Evolutionary conservation across 306 rosid species (phyloP).

Genomic region (Acmispon strigosus): DNA sequence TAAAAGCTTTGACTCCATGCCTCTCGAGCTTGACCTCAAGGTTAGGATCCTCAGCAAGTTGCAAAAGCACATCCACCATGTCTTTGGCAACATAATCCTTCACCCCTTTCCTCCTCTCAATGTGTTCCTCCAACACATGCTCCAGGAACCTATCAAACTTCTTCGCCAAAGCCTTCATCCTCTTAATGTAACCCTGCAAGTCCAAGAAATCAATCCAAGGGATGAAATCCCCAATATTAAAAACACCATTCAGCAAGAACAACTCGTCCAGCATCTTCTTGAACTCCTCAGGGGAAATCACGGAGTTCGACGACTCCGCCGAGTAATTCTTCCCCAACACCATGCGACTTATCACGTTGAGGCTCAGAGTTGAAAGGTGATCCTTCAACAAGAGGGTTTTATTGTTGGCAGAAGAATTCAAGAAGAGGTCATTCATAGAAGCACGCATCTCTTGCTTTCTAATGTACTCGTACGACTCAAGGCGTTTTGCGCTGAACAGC

Average conservation of each 20-base stretch:
- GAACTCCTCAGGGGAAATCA: conserved; percentile 57
- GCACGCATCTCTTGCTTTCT: conserved; percentile 39
- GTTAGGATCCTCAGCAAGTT: conserved; percentile 44
- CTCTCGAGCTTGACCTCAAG: conserved; percentile 65
- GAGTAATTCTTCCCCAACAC: conserved; percentile 72
- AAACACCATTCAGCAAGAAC: conserved; percentile 57
- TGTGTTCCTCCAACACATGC: conserved; percentile 69
- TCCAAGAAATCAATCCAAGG: conserved; percentile 74
- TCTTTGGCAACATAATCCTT: conserved; percentile 42
- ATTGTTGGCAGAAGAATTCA: no score
- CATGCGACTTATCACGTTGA: conserved; percentile 75
- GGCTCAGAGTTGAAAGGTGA: conserved; percentile 43
- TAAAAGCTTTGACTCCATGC: conserved; percentile 58
- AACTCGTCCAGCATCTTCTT: conserved; percentile 73
- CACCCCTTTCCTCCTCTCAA: conserved; percentile 29
- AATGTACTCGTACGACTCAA: conserved; percentile 57
- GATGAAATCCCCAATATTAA: conserved; percentile 66
- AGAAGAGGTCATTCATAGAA: conserved; percentile 16
- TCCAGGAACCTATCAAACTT: conserved; percentile 64
- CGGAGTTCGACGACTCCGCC: conserved; percentile 16
- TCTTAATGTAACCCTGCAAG: conserved; percentile 65
- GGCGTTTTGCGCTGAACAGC: conserved; percentile 47
- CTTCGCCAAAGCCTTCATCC: conserved; percentile 71
- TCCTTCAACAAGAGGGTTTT: conserved; percentile 23
- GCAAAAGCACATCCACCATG: conserved; percentile 70